Conservation (phyloP, 306 rosid genomes). For the Glycine latifolia region DNA sequence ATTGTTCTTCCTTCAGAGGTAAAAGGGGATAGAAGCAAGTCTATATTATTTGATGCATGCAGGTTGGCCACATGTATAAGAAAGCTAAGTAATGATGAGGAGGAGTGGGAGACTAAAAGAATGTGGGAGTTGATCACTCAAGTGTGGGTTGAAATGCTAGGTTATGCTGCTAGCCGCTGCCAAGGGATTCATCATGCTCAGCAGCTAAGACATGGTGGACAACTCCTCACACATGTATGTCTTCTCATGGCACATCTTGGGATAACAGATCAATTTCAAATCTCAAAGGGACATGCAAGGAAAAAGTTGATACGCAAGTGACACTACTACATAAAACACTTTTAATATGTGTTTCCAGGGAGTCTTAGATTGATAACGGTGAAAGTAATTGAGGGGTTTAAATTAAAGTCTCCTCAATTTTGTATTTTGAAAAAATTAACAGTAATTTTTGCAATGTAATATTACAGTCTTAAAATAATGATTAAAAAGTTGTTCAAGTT, state of each 20-base stretch:
- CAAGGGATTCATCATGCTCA: slow-evolving; percentile 46
- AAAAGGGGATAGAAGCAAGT: slow-evolving; percentile 47
- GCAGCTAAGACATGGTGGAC: slow-evolving; percentile 44
- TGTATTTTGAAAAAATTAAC: too few species aligned
- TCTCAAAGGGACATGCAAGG: slow-evolving; percentile 43
- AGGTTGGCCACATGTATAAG: slow-evolving; percentile 18
- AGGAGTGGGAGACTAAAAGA: not conserved
- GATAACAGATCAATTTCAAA: slow-evolving; percentile 48
- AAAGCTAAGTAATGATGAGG: not conserved
- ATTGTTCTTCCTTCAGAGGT: slow-evolving; percentile 34
- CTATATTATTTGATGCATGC: slow-evolving; percentile 47
- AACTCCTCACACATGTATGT: slow-evolving; percentile 46
- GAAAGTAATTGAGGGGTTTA: too few species aligned
- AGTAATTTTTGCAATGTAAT: too few species aligned
- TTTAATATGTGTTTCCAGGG: too few species aligned
- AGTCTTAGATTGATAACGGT: too few species aligned
- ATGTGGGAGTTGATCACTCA: slow-evolving; percentile 39
- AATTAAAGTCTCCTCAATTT: too few species aligned
- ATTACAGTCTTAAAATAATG: too few species aligned
- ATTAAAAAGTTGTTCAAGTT: too few species aligned
- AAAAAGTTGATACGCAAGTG: too few species aligned
- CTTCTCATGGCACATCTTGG: slow-evolving; percentile 57
- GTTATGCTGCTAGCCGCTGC: slow-evolving; percentile 43
- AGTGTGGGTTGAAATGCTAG: slow-evolving; percentile 51
- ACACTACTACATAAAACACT: too few species aligned